Base-by-base conservation (phyloP, 176 grass and related monocot species). In the Pharus latifolius region DNA sequence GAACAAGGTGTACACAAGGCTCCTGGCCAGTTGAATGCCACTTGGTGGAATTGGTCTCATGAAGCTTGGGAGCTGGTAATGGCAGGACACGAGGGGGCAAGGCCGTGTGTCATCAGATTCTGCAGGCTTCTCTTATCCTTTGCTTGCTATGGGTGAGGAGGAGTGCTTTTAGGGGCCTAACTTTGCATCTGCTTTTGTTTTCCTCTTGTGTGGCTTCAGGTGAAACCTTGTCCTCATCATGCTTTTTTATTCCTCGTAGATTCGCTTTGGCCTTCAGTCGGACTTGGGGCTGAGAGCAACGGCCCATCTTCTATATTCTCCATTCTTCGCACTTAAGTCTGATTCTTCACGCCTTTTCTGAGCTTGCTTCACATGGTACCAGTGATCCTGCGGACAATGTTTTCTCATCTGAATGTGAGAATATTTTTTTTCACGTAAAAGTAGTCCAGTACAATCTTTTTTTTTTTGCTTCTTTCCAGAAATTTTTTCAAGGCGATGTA, bases 101-200 rank as follows among this genome's bases (percentile, higher is more conserved):
- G 18, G 17, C 26, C 58, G 25, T 9, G 41, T 60, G 23, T 20
- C 49, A 63, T 56, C 47, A 77, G 81, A 77, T 83, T 83, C 73
- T 77, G 48, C 40, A 17, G 46, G 80, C 72, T 77, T 83, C 80
- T 25, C 48, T 76, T 76, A 70, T 83, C 80, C 64, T 77, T 76
- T 83, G 56, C 55, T 37, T 19, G 56, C 5, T 65, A 73, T 77
- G 81, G 81, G 73, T 77, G 57, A 51, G 56, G 64, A 31, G 57
- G 48, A 41, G 10, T 57, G 62, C 73, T 67, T 67, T 78, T 34
- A 11, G 16, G 50, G 46, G 62, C 61, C 37, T 46, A 33, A 34
- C 80, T 83, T 83, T 77, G 80, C 80, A 83, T 83, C 72, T 83
- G 69, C 42, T 57, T 65, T 78, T 72, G 74, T 49, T 72, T 84